These are phyloP conservation scores for Dendryphion nanum DNA, from an alignment of 2,329 filamentous ascomycete genomes.

Conservation along the genomic window DNA sequence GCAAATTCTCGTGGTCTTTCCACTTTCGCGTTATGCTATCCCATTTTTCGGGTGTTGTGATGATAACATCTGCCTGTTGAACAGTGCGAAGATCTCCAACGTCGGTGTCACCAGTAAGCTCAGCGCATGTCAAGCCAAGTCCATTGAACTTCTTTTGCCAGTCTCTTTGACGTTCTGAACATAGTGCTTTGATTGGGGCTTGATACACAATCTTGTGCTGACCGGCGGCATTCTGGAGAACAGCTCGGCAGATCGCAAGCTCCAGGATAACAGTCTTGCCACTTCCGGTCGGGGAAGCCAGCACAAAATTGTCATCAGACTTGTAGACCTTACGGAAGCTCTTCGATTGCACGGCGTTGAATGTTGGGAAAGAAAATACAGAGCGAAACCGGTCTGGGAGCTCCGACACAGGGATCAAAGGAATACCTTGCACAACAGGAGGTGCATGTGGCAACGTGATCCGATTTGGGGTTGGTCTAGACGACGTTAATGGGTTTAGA, in stretches of 20 bases:
- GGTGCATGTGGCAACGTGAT: slow-evolving; percentile 33
- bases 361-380: slow-evolving; percentile 70
- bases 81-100: slow-evolving; percentile 64
- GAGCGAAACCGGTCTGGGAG: slow-evolving; percentile 68
- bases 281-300: slow-evolving; percentile 80
- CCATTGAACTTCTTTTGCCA: slow-evolving; percentile 73
- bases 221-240: slow-evolving; percentile 55
- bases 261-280: slow-evolving; percentile 83
- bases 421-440: slow-evolving; percentile 57
- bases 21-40: slow-evolving; percentile 86
- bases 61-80: slow-evolving; percentile 74
- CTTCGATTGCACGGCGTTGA: slow-evolving; percentile 82
- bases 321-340: slow-evolving; percentile 68
- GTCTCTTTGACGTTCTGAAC: slow-evolving; percentile 71
- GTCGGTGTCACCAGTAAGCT: slow-evolving; percentile 80
- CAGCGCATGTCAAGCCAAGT: slow-evolving; percentile 67
- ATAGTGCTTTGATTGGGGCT: slow-evolving; percentile 81
- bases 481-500: too few relatives aligned
- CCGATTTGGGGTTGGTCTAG: too few relatives aligned
- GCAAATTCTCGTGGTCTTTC: slow-evolving; percentile 73
- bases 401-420: slow-evolving; percentile 56
- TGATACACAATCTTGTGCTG: slow-evolving; percentile 82
- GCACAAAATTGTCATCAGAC: slow-evolving; percentile 71
- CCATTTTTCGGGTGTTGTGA: slow-evolving; percentile 90
- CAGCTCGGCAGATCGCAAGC: slow-evolving; percentile 73